Evolutionary conservation across 495 filamentous ascomycete genomes (phyloP), one percentile per base, ranked within the genome.

Genomic region (Aspergillus olivimuriae): DNA sequence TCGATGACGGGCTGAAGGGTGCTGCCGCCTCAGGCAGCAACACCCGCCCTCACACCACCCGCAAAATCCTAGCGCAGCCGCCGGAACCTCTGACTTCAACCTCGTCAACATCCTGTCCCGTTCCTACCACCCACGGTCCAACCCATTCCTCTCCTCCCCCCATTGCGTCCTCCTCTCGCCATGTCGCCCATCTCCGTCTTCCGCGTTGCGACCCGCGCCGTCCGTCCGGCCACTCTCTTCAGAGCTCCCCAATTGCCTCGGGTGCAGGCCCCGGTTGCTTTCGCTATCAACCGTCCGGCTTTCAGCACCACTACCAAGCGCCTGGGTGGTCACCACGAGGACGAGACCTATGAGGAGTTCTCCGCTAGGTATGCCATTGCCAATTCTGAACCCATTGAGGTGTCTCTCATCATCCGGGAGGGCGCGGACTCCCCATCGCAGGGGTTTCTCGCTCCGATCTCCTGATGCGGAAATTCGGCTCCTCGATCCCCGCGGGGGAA

Each of bases 271-370:
- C 72, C 70, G 57, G 58, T 66, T 53, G 62, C 73, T 61, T 62
- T 70, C 52, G 56, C 73, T 56, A 66, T 68, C 57, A 65, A 61
- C 56, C 65, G 76, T 51, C 73, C 66, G 67, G 76, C 67, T 71
- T 86, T 86, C 77, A 84, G 81, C 75, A 85, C 80, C 57, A 75
- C 79, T 58, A 69, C 66, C 62, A 68, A 75, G 63, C 71, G 73
- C 58, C 65, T 66, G 43, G 68, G 65, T 59, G 74, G 74, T n/a
- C n/a, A n/a, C 40, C 80, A 88, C 63, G 85, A 91, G 65, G 92
- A 85, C 52, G 81, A 99, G 82, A 95, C 81, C 58, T 99, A 92
- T 60, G 92, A 99, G 77, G 89, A 99, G 76, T 99, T 99, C 70
- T 88, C 86, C 69, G 87, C 89, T 56, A 89, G 92, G 92, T 97